phyloP scores from a whole-genome alignment of 768 basidiomycete genomes.

The Panaeolus cyanescens region DNA sequence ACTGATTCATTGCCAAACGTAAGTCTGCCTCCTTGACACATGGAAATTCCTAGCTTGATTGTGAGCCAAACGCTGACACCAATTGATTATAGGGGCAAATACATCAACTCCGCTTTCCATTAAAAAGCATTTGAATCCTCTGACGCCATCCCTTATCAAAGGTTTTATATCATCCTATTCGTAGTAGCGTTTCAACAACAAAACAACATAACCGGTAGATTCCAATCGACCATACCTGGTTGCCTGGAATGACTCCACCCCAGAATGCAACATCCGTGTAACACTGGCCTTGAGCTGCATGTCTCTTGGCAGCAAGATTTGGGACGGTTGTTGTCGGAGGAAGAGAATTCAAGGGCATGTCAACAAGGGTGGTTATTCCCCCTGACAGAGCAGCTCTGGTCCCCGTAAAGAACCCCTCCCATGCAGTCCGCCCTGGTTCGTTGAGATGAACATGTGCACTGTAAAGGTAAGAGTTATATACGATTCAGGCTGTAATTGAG shows the following conservation, averaged over 20 bases:
- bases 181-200: neutral
- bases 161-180: constrained; percentile 68
- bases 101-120: constrained; percentile 97
- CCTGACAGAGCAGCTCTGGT: constrained; percentile 89
- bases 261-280: constrained; percentile 88
- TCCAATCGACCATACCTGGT: constrained; percentile 53
- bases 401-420: constrained; percentile 95
- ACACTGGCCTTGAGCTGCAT: constrained; percentile 72
- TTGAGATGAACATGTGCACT: constrained; percentile 94
- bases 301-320: constrained; percentile 72
- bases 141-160: constrained; percentile 80
- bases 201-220: neutral
- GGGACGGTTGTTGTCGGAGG: constrained; percentile 90
- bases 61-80: constrained; percentile 7
- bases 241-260: constrained; percentile 94
- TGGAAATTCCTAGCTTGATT: constrained; percentile 83
- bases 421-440: constrained; percentile 89
- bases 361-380: constrained; percentile 93
- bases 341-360: constrained; percentile 98
- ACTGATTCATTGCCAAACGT: constrained; percentile 64
- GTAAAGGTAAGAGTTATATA: constrained; percentile 11
- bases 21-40: constrained; percentile 76
- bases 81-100: constrained; percentile 14
- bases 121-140: constrained; percentile 97
- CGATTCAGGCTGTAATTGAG: neutral